Evolutionary conservation across 352 stramenopile species (phyloP).

Genomic region (Hyphochytrium catenoides): DNA sequence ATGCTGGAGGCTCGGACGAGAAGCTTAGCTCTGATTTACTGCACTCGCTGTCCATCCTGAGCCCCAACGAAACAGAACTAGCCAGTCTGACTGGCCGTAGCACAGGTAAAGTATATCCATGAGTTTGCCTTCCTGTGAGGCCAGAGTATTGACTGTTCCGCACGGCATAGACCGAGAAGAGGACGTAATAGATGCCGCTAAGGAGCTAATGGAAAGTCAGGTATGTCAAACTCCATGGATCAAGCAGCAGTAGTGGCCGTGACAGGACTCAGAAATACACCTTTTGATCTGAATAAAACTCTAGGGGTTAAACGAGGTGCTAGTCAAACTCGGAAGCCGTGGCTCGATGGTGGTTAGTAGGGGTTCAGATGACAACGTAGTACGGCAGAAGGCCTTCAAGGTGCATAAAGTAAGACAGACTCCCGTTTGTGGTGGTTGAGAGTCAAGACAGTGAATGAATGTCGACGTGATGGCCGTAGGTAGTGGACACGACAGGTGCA

Average conservation of each 20-base stretch:
- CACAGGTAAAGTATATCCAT: too few relatives aligned
- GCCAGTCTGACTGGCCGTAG: constrained; percentile 17
- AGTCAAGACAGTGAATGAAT: too few relatives aligned
- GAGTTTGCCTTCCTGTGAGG: too few relatives aligned
- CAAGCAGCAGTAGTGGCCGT: too few relatives aligned
- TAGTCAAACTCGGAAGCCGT: constrained; percentile 34
- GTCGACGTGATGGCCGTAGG: too few relatives aligned
- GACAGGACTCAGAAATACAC: too few relatives aligned
- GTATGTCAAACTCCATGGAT: too few relatives aligned
- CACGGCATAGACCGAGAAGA: constrained; percentile 15
- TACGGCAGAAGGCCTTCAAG: constrained; percentile 22
- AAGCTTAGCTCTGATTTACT: constrained; percentile 24
- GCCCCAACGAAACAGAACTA: constrained; percentile 50
- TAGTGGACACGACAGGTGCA: constrained; percentile 47
- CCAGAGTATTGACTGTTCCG: too few relatives aligned
- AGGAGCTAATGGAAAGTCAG: constrained; percentile 18
- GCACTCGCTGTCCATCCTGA: constrained; percentile 27
- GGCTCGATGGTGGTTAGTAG: constrained; percentile 31
- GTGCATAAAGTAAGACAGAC: constrained; percentile 27
- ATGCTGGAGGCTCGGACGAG: constrained; percentile 38
- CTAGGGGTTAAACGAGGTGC: constrained; percentile 22
- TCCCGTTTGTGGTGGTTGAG: too few relatives aligned
- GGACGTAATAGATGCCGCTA: constrained; percentile 24
- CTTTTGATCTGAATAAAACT: too few relatives aligned
- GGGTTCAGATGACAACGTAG: constrained; percentile 9